Percentiles rank a stretch among this genome's conserved stretches.
Evolutionary conservation across 75 land plant genomes (phyloP).

Genomic region (Azolla pinnata): DNA sequence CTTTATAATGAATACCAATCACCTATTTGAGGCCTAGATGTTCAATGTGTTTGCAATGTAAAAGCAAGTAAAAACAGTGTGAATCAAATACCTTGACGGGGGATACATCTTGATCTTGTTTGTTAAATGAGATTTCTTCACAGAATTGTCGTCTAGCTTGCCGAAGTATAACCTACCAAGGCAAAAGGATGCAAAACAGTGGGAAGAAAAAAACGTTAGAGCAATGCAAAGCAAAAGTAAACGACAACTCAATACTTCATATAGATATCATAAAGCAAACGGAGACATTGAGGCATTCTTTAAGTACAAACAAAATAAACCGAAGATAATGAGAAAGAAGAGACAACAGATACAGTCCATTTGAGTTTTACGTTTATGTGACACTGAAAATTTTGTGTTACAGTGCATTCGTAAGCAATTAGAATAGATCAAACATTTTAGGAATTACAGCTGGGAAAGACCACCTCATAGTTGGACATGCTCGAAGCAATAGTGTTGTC

Average conservation of each 20-base stretch:
- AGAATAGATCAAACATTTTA: background rate
- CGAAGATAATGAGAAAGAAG: background rate
- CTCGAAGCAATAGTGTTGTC: slow-evolving; percentile 5
- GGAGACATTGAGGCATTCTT: background rate
- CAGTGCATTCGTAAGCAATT: background rate
- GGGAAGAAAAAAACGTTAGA: background rate
- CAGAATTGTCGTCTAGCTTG: slow-evolving; percentile 41
- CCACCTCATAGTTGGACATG: slow-evolving; percentile 6
- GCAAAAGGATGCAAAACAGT: background rate
- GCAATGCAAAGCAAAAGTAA: background rate
- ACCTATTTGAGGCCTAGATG: background rate
- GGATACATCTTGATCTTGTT: slow-evolving; percentile 36
- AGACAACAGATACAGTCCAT: background rate
- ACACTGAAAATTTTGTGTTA: too few relatives aligned
- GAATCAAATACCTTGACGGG: slow-evolving; percentile 40
- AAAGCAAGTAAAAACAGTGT: background rate
- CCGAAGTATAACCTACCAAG: slow-evolving; percentile 5
- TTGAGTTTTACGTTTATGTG: too few relatives aligned
- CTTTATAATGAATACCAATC: background rate
- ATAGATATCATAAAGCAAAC: background rate
- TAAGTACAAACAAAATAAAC: background rate
- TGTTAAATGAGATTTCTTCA: slow-evolving; percentile 35
- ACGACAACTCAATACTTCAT: background rate
- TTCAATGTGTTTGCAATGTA: background rate
- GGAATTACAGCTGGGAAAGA: background rate